These are phyloP conservation scores for Zygosaccharomyces siamensis DNA, from an alignment of 805 yeast genomes.

Conservation along the genomic window DNA sequence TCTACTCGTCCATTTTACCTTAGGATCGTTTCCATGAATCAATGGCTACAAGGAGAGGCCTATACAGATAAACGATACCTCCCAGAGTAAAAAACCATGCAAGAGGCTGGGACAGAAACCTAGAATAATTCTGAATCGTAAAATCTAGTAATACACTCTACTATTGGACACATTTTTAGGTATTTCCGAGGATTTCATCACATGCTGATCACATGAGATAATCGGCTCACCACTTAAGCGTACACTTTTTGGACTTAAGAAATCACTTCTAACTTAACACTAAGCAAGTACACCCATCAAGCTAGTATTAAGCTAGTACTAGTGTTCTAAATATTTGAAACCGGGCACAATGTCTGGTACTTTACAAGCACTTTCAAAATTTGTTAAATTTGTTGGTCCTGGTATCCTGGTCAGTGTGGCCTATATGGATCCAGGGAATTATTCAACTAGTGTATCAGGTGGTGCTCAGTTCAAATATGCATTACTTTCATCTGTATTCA, in stretches of 20 bases:
- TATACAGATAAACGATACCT: background rate
- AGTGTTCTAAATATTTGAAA: background rate
- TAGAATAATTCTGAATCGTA: background rate
- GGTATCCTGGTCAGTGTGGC: slow-evolving; percentile 96
- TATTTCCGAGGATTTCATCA: background rate
- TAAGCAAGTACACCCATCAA: background rate
- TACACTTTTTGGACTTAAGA: background rate
- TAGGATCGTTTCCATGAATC: background rate
- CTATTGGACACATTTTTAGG: background rate
- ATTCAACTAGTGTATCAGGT: slow-evolving; percentile 89
- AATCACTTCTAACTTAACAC: background rate
- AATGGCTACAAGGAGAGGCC: background rate
- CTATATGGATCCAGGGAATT: slow-evolving; percentile 97
- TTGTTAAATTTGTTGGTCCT: slow-evolving; percentile 74
- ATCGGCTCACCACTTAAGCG: background rate
- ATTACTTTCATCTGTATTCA: slow-evolving; percentile 68
- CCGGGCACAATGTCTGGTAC: slow-evolving; percentile 5
- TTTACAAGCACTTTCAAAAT: slow-evolving; percentile 38
- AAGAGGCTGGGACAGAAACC: background rate
- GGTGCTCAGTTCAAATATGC: slow-evolving; percentile 81
- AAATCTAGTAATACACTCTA: background rate
- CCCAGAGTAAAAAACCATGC: background rate
- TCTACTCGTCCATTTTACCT: background rate
- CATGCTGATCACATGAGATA: slow-evolving; percentile 4
- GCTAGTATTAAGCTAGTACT: background rate